phyloP scores from a whole-genome alignment of 768 basidiomycete genomes.

The Infundibulicybe gibba region DNA sequence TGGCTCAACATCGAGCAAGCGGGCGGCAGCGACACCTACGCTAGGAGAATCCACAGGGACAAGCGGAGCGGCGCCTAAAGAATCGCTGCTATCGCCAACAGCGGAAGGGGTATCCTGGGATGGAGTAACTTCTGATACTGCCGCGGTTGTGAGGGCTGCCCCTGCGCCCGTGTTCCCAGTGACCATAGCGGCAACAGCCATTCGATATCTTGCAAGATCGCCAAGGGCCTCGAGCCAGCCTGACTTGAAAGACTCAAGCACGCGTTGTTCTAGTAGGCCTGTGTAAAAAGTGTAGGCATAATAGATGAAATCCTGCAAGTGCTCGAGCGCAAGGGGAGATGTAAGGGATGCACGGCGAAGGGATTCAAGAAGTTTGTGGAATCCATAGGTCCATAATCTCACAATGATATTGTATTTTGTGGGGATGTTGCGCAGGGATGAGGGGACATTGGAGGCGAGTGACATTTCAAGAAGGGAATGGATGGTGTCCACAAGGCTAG shows the following conservation, averaged over 20 bases:
- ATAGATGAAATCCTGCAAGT: constrained; percentile 91
- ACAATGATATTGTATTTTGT: constrained; percentile 95
- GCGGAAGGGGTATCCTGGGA: constrained; percentile 17
- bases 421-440: constrained; percentile 85
- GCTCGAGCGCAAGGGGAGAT: constrained; percentile 73
- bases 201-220: constrained; percentile 91
- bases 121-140: constrained; percentile 44
- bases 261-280: constrained; percentile 78
- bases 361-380: constrained; percentile 87
- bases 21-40: constrained; percentile 82
- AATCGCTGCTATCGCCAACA: constrained; percentile 14
- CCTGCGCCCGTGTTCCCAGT: constrained; percentile 41
- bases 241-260: constrained; percentile 62
- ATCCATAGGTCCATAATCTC: constrained; percentile 88
- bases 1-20: constrained; percentile 80
- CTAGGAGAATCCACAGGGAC: constrained; percentile 67
- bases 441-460: constrained; percentile 81
- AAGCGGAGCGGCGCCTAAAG: constrained; percentile 44
- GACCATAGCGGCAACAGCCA: constrained; percentile 91
- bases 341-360: constrained; percentile 81
- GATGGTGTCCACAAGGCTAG: constrained; percentile 87
- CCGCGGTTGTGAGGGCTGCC: constrained; percentile 49
- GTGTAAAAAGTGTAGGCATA: constrained; percentile 96
- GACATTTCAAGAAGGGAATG: constrained; percentile 86
- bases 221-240: constrained; percentile 97